Percentiles rank a stretch among this genome's conserved stretches.
phyloP scores from a whole-genome alignment of 345 rosid genomes.

The Eucalyptus dawsonii region DNA sequence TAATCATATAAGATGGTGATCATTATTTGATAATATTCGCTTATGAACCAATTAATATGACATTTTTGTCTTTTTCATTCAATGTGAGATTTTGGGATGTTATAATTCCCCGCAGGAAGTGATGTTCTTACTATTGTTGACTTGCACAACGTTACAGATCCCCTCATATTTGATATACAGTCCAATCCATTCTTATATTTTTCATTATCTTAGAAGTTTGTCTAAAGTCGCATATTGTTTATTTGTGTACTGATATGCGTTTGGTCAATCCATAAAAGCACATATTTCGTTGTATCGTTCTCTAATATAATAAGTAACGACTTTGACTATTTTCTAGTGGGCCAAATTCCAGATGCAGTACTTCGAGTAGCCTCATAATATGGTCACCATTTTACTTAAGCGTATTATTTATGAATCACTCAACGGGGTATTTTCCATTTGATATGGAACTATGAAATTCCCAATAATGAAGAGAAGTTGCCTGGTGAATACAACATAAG shows the following conservation, averaged over 20 bases:
- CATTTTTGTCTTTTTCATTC: accelerated
- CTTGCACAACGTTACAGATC: accelerated
- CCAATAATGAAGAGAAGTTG: neutral
- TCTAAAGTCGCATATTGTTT: accelerated
- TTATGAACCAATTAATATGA: neutral
- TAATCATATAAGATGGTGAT: neutral
- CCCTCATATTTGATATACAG: accelerated
- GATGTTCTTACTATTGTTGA: neutral
- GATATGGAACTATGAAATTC: neutral
- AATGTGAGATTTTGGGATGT: neutral
- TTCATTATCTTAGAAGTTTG: neutral
- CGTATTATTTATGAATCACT: neutral
- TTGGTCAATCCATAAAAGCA: neutral
- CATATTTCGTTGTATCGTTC: accelerated
- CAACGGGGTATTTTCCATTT: neutral
- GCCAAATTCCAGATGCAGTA: neutral
- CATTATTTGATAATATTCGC: accelerated
- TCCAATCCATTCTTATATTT: neutral
- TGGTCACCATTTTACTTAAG: neutral
- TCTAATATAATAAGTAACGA: neutral
- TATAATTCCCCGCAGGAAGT: accelerated
- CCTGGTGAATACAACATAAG: neutral
- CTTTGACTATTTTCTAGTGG: neutral
- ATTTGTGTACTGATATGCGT: accelerated
- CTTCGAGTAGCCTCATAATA: accelerated